Evolutionary conservation across 805 yeast species (phyloP), one percentile per base, ranked within the genome.

Genomic region (Kuraishia ogatae): DNA sequence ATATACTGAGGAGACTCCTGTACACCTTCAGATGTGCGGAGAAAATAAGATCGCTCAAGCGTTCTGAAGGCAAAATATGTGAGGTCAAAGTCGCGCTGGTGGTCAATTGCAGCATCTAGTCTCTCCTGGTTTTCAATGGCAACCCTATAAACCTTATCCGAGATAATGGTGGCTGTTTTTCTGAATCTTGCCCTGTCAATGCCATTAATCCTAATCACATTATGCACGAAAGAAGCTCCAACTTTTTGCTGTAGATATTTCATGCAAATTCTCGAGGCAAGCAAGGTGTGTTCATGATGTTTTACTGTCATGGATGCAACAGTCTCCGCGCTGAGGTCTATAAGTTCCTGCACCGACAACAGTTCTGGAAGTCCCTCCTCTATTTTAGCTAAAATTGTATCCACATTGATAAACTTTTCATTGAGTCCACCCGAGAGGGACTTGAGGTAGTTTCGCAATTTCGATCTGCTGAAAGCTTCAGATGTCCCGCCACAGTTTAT

Each of bases 231-330:
- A 59, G 76, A 85, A 64, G 82, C 79, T 54, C 90, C 84, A 51
- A 97, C 85, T 69, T 83, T 91, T 67, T 88, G 88, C 72, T 91
- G 97, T 62, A 93, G 77, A 67, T 87, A 84, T 23, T 90, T 81
- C 50, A 87, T 83, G 15, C 97, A 93, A 55, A 94, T 83, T 71
- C 97, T 84, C 19, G 97, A 96, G 49, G 97, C 97, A 59, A 91
- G 77, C 39, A 83, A 78, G 24, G 97, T 96, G 66, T 93, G 90
- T 71, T 92, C 97, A 23, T 97, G 97, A 70, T 93, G 97, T 57
- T 84, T 80, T 4, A 97, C 92, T 50, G 97, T 90, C 91, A 92
- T 83, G 62, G 89, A 88, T 26, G 98, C 98, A 53, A 94, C 87
- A 19, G 94, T 89, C 71, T 94, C 99, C 28, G 98, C 96, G 39